Percentiles rank a stretch among this genome's conserved stretches.
phyloP scores from a whole-genome alignment of 495 filamentous ascomycete genomes.

The Lineolata rhizophorae region DNA sequence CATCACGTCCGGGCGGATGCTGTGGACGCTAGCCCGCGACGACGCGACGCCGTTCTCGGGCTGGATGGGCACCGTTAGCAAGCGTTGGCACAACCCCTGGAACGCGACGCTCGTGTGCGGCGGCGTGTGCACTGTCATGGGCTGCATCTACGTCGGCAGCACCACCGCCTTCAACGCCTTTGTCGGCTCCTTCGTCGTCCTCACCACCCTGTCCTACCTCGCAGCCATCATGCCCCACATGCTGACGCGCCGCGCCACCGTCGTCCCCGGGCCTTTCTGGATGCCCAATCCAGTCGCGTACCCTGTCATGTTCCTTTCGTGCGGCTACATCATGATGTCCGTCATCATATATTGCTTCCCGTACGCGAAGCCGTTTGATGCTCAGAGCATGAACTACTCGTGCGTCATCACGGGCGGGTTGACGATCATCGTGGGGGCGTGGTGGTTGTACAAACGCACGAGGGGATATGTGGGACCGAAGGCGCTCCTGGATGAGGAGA shows the following conservation, averaged over 20 bases:
- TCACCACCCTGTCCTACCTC: constrained; percentile 51
- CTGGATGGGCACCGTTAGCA: constrained; percentile 26
- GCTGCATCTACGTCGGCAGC: constrained; percentile 51
- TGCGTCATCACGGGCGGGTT: constrained; percentile 12
- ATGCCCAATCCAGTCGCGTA: constrained; percentile 42
- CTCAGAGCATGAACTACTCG: constrained; percentile 16
- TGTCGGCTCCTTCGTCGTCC: constrained; percentile 51
- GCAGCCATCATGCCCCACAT: constrained; percentile 58
- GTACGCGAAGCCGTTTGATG: constrained; percentile 12
- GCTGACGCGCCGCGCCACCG: constrained; percentile 35
- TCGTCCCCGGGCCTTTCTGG: constrained; percentile 46
- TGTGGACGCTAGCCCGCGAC: constrained; percentile 67
- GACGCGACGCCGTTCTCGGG: constrained; percentile 32
- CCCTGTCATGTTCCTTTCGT: constrained; percentile 32
- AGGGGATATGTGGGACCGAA: constrained; percentile 13
- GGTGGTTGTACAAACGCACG: constrained; percentile 10
- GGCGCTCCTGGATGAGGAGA: constrained; percentile 2
- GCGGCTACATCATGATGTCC: constrained; percentile 45
- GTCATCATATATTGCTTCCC: constrained; percentile 56
- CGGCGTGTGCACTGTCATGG: constrained; percentile 46
- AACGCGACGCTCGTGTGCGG: constrained; percentile 43
- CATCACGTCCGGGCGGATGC: constrained; percentile 60
- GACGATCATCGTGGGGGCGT: constrained; percentile 9
- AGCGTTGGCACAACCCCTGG: constrained; percentile 40
- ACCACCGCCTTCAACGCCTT: constrained; percentile 57